A percentile compares a stretch with the other conserved stretches of the same genome.
phyloP scores from a whole-genome alignment of 495 filamentous ascomycete genomes.

The Annulohypoxylon stygium region DNA sequence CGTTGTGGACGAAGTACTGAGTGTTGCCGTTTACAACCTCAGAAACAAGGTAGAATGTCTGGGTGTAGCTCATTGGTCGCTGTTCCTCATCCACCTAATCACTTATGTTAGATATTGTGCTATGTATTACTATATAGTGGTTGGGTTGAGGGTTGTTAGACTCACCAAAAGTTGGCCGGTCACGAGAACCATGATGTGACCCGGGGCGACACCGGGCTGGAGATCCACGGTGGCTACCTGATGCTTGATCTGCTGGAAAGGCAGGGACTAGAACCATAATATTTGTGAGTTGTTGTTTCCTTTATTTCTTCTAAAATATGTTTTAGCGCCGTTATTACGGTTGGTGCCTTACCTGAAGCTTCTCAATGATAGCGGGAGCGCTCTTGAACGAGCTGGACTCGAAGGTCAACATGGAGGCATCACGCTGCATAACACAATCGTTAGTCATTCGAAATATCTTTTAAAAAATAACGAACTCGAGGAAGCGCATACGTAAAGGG shows the following conservation, averaged over 20 bases:
- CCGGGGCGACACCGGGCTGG: conserved; percentile 75
- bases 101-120: conserved; percentile 17
- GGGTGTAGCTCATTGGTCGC: conserved; percentile 85
- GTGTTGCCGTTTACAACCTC: conserved; percentile 64
- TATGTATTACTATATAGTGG: conserved; percentile 1
- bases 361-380: conserved; percentile 73
- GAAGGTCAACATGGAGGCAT: conserved; percentile 93
- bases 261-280: conserved; percentile 68
- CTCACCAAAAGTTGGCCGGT: conserved; percentile 84
- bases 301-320: no score
- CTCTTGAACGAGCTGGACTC: conserved; percentile 75
- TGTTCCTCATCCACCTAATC: conserved; percentile 82
- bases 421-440: conserved; percentile 67
- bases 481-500: conserved; percentile 73
- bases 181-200: conserved; percentile 74
- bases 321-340: background rate
- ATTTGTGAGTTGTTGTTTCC: conserved; percentile 23
- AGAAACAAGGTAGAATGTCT: conserved; percentile 84
- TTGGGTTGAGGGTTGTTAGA: conserved; percentile 15
- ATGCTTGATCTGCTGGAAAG: conserved; percentile 84
- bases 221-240: conserved; percentile 76
- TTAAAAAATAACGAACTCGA: background rate
- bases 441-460: conserved; percentile 24
- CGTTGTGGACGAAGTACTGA: conserved; percentile 89
- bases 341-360: conserved; percentile 71